Percentiles rank a stretch among this genome's conserved stretches.
Evolutionary conservation across 345 rosid genomes (phyloP).

Genomic region (Eucalyptus pauciflora): DNA sequence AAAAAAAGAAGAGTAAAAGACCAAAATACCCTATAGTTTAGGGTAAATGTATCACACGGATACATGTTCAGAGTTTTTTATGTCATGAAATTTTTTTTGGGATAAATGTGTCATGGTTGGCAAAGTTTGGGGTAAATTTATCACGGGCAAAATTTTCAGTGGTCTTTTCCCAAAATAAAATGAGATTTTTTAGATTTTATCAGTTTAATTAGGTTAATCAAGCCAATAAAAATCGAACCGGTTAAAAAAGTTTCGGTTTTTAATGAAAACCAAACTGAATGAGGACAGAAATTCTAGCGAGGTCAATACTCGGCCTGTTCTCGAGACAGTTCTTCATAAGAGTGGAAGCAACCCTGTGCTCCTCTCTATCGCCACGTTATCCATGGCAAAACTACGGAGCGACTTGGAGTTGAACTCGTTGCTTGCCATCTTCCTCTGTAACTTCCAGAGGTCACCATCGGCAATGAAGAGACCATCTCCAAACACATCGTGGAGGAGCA

Average conservation of each 20-base stretch:
- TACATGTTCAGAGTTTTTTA: no score
- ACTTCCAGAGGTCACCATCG: conserved; percentile 11
- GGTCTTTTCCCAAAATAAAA: no score
- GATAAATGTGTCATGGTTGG: no score
- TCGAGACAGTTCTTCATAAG: neutral
- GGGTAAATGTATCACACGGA: no score
- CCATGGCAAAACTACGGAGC: neutral
- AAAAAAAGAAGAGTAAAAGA: no score
- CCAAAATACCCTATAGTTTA: no score
- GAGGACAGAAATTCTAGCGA: neutral
- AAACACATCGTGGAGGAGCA: neutral
- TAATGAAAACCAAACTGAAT: no score
- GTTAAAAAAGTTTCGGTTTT: fast-evolving
- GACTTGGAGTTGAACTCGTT: conserved; percentile 12
- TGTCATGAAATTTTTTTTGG: no score
- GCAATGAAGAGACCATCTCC: conserved; percentile 3
- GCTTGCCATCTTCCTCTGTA: conserved; percentile 6
- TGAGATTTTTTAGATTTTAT: no score
- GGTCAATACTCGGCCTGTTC: neutral
- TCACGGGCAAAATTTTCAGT: no score
- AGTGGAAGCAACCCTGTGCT: neutral
- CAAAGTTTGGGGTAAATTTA: no score
- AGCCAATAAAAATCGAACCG: no score
- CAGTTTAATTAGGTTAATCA: fast-evolving
- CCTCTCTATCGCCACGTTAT: neutral